These are phyloP conservation scores for Alternaria sp. DNA, from an alignment of 2,329 filamentous ascomycete genomes.

Conservation along the genomic window DNA sequence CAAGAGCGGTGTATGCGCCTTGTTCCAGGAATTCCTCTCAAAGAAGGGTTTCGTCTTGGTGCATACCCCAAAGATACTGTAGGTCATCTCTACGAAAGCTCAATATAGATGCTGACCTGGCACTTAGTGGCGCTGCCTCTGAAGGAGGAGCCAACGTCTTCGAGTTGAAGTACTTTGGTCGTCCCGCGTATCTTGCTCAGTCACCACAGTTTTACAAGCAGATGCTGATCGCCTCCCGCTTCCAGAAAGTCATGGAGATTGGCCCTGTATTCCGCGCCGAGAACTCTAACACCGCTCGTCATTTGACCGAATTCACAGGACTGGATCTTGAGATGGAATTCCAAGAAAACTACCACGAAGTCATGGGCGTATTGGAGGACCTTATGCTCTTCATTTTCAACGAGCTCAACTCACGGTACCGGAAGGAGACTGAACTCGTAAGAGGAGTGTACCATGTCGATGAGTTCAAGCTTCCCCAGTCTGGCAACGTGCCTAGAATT, in stretches of 20 bases:
- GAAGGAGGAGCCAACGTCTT: constrained; percentile 96
- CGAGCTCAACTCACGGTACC: constrained; percentile 71
- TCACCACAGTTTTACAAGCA: constrained; percentile 90
- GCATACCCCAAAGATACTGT: constrained; percentile 75
- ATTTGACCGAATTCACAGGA: constrained; percentile 89
- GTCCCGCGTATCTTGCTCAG: constrained; percentile 80
- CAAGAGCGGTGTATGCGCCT: constrained; percentile 69
- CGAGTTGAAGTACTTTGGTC: constrained; percentile 86
- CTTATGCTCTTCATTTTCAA: constrained; percentile 83
- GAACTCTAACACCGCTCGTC: constrained; percentile 82
- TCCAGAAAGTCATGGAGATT: constrained; percentile 80
- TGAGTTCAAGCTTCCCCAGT: constrained; percentile 76
- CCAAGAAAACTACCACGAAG: constrained; percentile 78
- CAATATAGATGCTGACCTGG: not conserved
- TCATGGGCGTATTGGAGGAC: constrained; percentile 74
- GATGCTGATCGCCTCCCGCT: constrained; percentile 80
- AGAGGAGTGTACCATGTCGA: constrained; percentile 78
- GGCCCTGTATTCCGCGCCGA: constrained; percentile 87
- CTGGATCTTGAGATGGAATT: constrained; percentile 93
- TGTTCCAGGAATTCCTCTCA: constrained; percentile 83
- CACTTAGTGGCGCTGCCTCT: constrained; percentile 72
- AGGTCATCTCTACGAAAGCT: not conserved
- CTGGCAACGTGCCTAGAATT: constrained; percentile 77
- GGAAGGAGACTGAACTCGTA: constrained; percentile 75
- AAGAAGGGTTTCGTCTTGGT: constrained; percentile 80